These are phyloP conservation scores for Senna siamea DNA, from an alignment of 306 rosid species.

Conservation along the genomic window DNA sequence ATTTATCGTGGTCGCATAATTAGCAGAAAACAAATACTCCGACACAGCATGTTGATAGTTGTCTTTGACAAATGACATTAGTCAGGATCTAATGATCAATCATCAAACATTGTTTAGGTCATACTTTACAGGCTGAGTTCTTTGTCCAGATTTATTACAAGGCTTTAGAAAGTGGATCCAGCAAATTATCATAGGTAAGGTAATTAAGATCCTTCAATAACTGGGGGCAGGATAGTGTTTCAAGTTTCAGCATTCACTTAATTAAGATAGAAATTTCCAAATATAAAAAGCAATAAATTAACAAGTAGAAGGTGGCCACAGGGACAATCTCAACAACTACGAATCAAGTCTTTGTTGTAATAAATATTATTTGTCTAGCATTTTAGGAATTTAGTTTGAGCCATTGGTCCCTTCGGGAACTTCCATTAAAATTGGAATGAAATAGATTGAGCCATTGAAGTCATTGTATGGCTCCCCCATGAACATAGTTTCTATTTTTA, in stretches of 20 bases:
- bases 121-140: slow-evolving; percentile 1
- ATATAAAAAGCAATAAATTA: no score
- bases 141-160: neutral
- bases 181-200: neutral
- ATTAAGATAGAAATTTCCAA: no score
- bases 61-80: neutral
- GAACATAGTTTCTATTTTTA: neutral
- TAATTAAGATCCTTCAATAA: neutral
- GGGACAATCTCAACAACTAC: no score
- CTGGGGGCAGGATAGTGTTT: neutral
- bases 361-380: no score
- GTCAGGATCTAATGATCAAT: neutral
- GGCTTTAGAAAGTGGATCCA: neutral
- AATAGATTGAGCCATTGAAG: neutral
- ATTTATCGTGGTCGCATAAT: neutral
- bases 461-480: neutral
- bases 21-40: neutral
- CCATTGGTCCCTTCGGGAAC: no score
- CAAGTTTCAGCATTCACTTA: neutral
- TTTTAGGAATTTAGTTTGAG: neutral
- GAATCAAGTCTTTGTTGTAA: no score
- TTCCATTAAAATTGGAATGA: no score
- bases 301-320: no score
- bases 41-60: neutral
- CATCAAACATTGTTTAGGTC: slow-evolving; percentile 3